phyloP scores from a whole-genome alignment of 257 asterid genomes.

The Nicotiana benthamiana region DNA sequence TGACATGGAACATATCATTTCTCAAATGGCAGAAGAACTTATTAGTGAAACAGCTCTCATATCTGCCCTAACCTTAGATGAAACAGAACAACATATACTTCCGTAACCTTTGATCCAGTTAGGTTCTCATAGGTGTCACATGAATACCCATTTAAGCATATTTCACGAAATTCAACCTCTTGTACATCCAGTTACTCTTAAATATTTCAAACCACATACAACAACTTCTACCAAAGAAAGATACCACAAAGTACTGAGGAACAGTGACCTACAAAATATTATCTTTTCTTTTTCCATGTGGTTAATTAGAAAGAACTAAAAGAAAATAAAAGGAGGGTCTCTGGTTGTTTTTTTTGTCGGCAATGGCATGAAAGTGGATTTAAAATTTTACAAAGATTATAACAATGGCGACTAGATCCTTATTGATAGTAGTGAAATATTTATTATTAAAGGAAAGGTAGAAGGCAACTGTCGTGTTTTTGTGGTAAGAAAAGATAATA shows the following conservation, averaged over 20 bases:
- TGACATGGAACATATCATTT: background rate
- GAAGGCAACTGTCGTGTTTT: too few species aligned
- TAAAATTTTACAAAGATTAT: too few species aligned
- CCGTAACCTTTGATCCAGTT: background rate
- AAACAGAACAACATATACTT: background rate
- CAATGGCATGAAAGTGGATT: too few species aligned
- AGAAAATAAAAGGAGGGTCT: too few species aligned
- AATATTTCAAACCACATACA: background rate
- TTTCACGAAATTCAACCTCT: background rate
- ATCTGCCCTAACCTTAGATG: background rate
- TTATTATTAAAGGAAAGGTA: too few species aligned
- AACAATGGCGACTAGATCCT: too few species aligned
- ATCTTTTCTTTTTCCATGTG: too few species aligned
- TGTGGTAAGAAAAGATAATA: too few species aligned
- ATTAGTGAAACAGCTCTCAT: background rate
- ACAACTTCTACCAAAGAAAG: background rate
- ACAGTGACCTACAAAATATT: conserved; percentile 34
- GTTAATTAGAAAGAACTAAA: too few species aligned
- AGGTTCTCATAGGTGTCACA: background rate
- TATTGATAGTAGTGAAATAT: too few species aligned
- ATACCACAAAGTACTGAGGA: background rate
- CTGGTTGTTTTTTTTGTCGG: too few species aligned
- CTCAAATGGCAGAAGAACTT: background rate
- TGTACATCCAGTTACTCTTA: background rate
- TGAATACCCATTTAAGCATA: background rate